Conservation (phyloP, 345 rosid genomes). For the Hevea brasiliensis region DNA sequence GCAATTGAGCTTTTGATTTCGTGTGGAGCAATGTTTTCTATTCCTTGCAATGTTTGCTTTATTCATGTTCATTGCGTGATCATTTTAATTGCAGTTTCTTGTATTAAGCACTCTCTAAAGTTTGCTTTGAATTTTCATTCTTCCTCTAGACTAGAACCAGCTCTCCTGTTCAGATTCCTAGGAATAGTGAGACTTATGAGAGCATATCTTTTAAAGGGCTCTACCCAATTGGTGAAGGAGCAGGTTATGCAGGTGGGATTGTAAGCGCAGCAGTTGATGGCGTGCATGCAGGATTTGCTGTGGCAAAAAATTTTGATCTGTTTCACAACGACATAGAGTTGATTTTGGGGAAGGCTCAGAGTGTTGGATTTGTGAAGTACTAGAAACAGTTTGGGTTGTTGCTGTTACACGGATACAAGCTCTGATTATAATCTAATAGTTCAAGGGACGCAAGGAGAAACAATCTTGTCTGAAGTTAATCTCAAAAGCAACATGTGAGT, state of each 20-base stretch:
- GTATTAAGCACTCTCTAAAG: background rate
- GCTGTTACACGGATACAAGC: background rate
- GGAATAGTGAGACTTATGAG: conserved; percentile 66
- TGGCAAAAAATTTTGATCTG: conserved; percentile 65
- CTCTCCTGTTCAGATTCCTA: conserved; percentile 78
- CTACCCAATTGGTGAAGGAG: conserved; percentile 97
- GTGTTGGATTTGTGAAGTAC: conserved; percentile 62
- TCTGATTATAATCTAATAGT: background rate
- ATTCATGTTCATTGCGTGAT: background rate
- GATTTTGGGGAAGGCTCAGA: conserved; percentile 65
- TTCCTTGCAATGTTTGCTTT: background rate
- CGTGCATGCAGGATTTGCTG: conserved; percentile 80
- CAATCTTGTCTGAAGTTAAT: background rate
- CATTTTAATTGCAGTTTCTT: background rate
- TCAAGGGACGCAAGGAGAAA: conserved; percentile 10
- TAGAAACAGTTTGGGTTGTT: conserved; percentile 21
- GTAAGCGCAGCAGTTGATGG: conserved; percentile 99
- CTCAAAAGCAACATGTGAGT: conserved; percentile 11
- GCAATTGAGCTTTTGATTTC: conserved; percentile 2
- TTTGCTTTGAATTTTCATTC: conserved; percentile 1
- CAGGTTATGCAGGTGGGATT: conserved; percentile 98
- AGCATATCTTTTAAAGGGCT: conserved; percentile 75
- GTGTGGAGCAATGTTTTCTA: background rate
- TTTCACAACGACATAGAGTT: conserved; percentile 56
- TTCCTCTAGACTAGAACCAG: conserved; percentile 81